Evolutionary conservation across 768 basidiomycete genomes (phyloP).

Genomic region (Megacollybia marginata): DNA sequence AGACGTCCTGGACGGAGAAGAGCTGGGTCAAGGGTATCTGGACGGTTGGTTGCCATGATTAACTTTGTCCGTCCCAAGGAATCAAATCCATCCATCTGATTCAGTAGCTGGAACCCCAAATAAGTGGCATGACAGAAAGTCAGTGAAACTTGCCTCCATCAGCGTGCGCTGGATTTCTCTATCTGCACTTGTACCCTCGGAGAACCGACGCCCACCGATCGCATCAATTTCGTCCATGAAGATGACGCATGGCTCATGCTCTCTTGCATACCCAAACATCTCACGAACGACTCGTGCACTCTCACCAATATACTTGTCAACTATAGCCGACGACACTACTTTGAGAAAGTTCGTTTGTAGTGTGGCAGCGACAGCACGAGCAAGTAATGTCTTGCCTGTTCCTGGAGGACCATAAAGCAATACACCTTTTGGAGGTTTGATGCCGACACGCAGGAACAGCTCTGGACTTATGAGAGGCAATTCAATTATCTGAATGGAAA

Average conservation of each 20-base stretch:
- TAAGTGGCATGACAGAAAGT: neutral
- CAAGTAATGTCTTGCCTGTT: slow-evolving; percentile 93
- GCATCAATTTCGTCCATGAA: slow-evolving; percentile 99
- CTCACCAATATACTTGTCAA: slow-evolving; percentile 98
- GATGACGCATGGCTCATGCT: slow-evolving; percentile 98
- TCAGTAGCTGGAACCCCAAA: slow-evolving; percentile 53
- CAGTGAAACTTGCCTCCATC: slow-evolving; percentile 67
- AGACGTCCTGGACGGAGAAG: slow-evolving; percentile 92
- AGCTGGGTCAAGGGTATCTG: slow-evolving; percentile 96
- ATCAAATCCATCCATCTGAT: slow-evolving; percentile 99
- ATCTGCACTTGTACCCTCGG: slow-evolving; percentile 95
- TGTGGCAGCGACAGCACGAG: slow-evolving; percentile 92
- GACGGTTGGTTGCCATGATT: slow-evolving; percentile 99
- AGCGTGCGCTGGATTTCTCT: slow-evolving; percentile 97
- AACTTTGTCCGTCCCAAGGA: slow-evolving; percentile 92
- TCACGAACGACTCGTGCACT: slow-evolving; percentile 93
- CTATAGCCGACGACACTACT: slow-evolving; percentile 96
- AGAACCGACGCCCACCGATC: slow-evolving; percentile 87
- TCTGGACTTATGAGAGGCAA: slow-evolving; percentile 91
- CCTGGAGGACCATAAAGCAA: slow-evolving; percentile 95
- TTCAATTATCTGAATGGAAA: slow-evolving; percentile 72
- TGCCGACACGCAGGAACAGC: slow-evolving; percentile 91
- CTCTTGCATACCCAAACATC: slow-evolving; percentile 97
- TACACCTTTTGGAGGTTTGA: slow-evolving; percentile 94
- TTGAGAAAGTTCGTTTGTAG: slow-evolving; percentile 95